Conservation (phyloP, 106 monocot species). For the Agapanthus africanus region DNA sequence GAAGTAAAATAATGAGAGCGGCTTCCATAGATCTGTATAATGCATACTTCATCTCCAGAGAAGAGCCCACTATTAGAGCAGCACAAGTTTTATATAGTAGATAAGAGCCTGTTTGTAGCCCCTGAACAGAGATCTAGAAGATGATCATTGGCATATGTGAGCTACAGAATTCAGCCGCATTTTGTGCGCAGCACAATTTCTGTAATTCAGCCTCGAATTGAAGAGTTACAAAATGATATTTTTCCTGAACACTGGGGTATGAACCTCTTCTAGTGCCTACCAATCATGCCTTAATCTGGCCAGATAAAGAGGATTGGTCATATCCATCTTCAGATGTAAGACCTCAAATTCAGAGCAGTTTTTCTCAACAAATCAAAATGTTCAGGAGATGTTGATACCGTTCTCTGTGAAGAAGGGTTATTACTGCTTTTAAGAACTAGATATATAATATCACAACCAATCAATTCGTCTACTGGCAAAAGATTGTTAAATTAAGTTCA, state of each 20-base stretch:
- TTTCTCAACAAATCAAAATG: not conserved
- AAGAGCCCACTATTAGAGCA: not conserved
- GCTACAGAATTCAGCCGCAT: too few relatives aligned
- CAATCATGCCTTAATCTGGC: not conserved
- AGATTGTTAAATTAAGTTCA: conserved; percentile 1
- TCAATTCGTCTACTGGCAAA: conserved; percentile 13
- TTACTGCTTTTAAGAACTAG: not conserved
- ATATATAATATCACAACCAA: not conserved
- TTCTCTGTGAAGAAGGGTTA: conserved; percentile 1
- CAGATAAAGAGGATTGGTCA: not conserved
- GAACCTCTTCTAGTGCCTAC: too few relatives aligned
- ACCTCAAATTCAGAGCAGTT: not conserved
- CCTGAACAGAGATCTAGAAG: not conserved
- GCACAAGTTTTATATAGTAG: not conserved
- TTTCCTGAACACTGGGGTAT: too few relatives aligned
- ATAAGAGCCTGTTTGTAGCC: not conserved
- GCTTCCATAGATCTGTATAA: not conserved
- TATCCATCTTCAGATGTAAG: not conserved
- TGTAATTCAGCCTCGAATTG: too few relatives aligned
- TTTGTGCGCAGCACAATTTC: too few relatives aligned
- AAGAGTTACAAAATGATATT: too few relatives aligned
- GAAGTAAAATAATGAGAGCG: not conserved
- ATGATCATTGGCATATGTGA: too few relatives aligned
- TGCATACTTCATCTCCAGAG: not conserved
- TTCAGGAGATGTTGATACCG: not conserved